Percentiles rank a stretch among this genome's conserved stretches.
phyloP scores from a whole-genome alignment of 306 rosid species.

The Mucuna pruriens region DNA sequence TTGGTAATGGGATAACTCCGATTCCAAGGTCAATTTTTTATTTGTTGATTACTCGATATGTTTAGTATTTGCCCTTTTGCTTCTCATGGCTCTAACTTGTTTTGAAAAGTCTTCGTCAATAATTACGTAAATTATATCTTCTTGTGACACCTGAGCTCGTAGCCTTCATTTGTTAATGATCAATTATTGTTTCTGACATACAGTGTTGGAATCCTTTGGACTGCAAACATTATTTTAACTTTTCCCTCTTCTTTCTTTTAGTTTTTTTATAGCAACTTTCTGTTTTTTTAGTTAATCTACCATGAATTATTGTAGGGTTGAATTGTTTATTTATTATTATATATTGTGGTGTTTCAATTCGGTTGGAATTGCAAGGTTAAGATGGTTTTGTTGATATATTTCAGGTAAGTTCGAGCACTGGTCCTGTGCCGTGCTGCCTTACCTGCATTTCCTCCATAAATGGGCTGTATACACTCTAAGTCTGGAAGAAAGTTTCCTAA shows the following conservation, averaged over 20 bases:
- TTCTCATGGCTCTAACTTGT: neutral
- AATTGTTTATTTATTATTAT: conserved; percentile 41
- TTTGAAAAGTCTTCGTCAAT: conserved; percentile 27
- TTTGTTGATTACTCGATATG: neutral
- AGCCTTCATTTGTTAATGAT: neutral
- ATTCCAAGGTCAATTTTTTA: neutral
- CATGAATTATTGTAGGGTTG: conserved; percentile 21
- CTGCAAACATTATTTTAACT: conserved; percentile 13
- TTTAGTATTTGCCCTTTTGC: conserved; percentile 7
- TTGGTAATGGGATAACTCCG: neutral
- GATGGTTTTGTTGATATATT: conserved; percentile 57
- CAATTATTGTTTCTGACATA: conserved; percentile 33
- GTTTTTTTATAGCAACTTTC: neutral
- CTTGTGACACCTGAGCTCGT: conserved; percentile 8
- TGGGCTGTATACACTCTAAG: conserved; percentile 90
- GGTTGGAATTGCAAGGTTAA: conserved; percentile 54
- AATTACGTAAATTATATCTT: neutral
- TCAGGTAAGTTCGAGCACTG: conserved; percentile 54
- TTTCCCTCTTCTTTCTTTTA: neutral
- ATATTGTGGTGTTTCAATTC: conserved; percentile 41
- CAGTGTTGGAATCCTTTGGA: neutral
- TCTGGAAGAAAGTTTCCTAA: conserved; percentile 70
- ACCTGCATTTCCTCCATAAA: conserved; percentile 57
- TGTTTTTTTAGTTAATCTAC: neutral
- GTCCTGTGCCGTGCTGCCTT: conserved; percentile 44